Evolutionary conservation across 176 grass and related monocot genomes (phyloP), one percentile per base, ranked within the genome.

Genomic region (Oryza glumipatula): DNA sequence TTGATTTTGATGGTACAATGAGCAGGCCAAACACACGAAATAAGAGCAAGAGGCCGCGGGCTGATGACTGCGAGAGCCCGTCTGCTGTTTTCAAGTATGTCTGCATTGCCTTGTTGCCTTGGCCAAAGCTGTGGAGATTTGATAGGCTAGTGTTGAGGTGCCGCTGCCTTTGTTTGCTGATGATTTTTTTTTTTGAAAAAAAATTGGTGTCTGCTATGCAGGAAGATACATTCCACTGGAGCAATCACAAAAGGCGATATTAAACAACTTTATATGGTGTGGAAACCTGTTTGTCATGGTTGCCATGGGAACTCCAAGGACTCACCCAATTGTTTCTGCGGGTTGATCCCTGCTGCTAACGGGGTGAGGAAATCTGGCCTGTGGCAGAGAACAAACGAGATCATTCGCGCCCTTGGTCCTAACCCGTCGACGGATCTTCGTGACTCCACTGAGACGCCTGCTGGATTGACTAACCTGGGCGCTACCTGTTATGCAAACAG

Each of bases 401-500:
- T 94, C 81, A 74, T 95, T 54, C 84, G 82, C 7, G 76, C 81
- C 83, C 82, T 96, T 4, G 97, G 97, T 56, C 82, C 84, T 4
- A 86, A 99, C 68, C 94, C 97, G 54, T 89, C 73, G n/a, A 89
- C 77, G 67, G 93, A 99, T 82, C 94, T 94, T 67, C 87, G 97
- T 19, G 80, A 81, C 65, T 89, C 89, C 41, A 85, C 60, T 2
- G 88, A 94, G 64, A 94, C 86, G 1, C 97, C 97, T 28, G 94
- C 97, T 84, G 97, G 94, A n/a, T 80, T 99, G 81, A 99, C 97
- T 61, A 99, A 99, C 58, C 78, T 96, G 35, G 96, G 96, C 1
- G 96, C 96, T 4, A 99, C 96, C 32, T 99, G 96, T 77, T 99
- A 99, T 74, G 96, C 94, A 6, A 99, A 99, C 72, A 99, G 96